A percentile compares a stretch with the other conserved stretches of the same genome.
Evolutionary conservation across 169 alveolate genomes (phyloP).

Genomic region (Babesia caballi): DNA sequence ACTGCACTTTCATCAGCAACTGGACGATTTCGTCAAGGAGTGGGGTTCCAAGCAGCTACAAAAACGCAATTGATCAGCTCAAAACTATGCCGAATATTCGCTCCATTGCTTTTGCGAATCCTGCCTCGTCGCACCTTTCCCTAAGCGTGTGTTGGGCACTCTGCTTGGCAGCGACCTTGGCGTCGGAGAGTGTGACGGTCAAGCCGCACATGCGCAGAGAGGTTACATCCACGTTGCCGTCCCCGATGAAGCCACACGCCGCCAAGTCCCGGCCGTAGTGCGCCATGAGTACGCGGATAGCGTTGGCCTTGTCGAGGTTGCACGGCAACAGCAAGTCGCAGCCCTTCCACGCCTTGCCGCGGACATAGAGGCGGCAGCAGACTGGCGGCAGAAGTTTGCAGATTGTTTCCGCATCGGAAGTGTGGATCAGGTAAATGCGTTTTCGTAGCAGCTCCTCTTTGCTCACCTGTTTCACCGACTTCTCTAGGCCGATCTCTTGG

Average conservation of each 20-base stretch:
- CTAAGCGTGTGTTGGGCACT: conserved; percentile 11
- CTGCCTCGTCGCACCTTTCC: conserved; percentile 34
- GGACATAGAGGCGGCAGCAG: neutral
- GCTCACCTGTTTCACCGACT: neutral
- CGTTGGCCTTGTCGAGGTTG: conserved; percentile 14
- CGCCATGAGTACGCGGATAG: neutral
- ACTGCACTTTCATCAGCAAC: neutral
- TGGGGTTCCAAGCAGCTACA: too few relatives aligned
- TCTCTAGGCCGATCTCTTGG: neutral
- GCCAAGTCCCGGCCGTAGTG: neutral
- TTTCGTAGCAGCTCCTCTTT: neutral
- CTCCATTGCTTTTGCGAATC: conserved; percentile 19
- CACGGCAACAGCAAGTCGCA: conserved; percentile 10
- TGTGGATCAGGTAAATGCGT: neutral
- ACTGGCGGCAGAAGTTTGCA: neutral
- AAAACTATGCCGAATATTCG: conserved; percentile 33
- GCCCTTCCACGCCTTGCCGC: neutral
- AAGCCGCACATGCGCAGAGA: neutral
- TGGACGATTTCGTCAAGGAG: conserved; percentile 31
- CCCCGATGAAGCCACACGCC: conserved; percentile 39
- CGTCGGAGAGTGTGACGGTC: conserved; percentile 55
- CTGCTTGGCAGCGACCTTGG: conserved; percentile 14
- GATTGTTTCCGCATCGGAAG: too few relatives aligned
- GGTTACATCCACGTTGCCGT: conserved; percentile 36
- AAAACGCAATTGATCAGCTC: too few relatives aligned